These are phyloP conservation scores for Theobroma grandiflorum DNA, from an alignment of 441 rosid species.

Conservation along the genomic window DNA sequence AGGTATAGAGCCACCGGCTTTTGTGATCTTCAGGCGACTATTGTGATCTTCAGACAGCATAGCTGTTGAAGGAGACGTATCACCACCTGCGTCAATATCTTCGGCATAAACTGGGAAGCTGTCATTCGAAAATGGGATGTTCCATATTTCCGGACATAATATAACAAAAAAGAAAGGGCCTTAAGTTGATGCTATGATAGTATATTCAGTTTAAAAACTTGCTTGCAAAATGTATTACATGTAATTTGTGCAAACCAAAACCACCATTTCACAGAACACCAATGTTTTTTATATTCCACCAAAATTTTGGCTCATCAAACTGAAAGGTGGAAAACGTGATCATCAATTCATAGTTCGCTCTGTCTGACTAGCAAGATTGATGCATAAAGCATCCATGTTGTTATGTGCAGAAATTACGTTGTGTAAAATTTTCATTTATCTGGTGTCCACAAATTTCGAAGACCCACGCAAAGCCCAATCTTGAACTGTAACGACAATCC, in stretches of 20 bases:
- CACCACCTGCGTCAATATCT: constrained; percentile 78
- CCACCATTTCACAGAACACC: constrained; percentile 27
- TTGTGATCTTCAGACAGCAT: constrained; percentile 89
- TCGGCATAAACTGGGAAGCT: constrained; percentile 93
- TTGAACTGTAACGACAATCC: constrained; percentile 56
- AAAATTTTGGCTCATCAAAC: neutral
- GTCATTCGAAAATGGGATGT: constrained; percentile 85
- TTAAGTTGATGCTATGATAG: neutral
- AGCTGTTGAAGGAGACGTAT: constrained; percentile 81
- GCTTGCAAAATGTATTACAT: neutral
- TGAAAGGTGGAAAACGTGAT: constrained; percentile 35
- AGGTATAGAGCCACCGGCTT: constrained; percentile 92
- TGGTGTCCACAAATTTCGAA: neutral
- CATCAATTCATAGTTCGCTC: constrained; percentile 12
- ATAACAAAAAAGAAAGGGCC: constrained; percentile 25
- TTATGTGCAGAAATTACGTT: neutral
- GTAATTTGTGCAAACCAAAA: neutral
- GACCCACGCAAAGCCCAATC: constrained; percentile 69
- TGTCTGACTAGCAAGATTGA: neutral
- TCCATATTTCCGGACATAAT: constrained; percentile 85
- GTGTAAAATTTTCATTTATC: neutral
- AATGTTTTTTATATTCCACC: neutral
- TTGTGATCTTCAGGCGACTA: constrained; percentile 84
- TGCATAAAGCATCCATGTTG: neutral
- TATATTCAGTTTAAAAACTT: neutral